Percentiles rank a stretch among this genome's conserved stretches.
Conservation (phyloP, 805 yeast genomes). For the Blastobotrys terrestris region DNA sequence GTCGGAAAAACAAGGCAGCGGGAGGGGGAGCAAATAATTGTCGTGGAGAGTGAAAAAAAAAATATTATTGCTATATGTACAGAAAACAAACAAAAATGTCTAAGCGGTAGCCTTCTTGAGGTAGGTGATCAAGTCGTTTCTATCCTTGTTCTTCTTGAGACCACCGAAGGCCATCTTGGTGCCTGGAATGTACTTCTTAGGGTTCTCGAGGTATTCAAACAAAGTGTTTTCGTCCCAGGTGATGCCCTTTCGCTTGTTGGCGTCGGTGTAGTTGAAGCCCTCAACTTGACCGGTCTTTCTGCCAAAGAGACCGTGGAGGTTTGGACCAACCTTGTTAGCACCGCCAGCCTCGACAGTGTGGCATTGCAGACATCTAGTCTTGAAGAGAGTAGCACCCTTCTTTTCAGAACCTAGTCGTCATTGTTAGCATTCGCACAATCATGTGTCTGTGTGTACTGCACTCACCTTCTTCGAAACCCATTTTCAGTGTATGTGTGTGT, state of each 20-base stretch:
- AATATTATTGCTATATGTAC: neutral
- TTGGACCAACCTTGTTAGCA: constrained; percentile 98
- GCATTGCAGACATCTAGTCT: constrained; percentile 98
- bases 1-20: neutral
- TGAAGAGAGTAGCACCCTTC: constrained; percentile 98
- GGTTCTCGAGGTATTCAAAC: constrained; percentile 96
- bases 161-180: constrained; percentile 99
- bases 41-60: neutral
- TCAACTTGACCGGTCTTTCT: constrained; percentile 87
- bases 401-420: constrained; percentile 60
- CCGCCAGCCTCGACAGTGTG: constrained; percentile 96
- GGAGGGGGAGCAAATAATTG: neutral
- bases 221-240: constrained; percentile 80
- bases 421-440: constrained; percentile 3
- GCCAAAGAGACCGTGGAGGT: constrained; percentile 90
- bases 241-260: constrained; percentile 95
- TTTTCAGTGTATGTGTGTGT: constrained; percentile 4
- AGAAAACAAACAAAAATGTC: constrained; percentile 1
- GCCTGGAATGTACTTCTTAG: constrained; percentile 99
- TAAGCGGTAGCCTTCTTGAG: constrained; percentile 41
- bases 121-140: constrained; percentile 93
- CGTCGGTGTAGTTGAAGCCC: constrained; percentile 96
- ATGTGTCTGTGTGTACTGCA: neutral
- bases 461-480: constrained; percentile 15
- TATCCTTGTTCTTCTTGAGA: constrained; percentile 97